These are phyloP conservation scores for Cladobotryum mycophilum DNA, from an alignment of 2,329 filamentous ascomycete species.

Conservation along the genomic window DNA sequence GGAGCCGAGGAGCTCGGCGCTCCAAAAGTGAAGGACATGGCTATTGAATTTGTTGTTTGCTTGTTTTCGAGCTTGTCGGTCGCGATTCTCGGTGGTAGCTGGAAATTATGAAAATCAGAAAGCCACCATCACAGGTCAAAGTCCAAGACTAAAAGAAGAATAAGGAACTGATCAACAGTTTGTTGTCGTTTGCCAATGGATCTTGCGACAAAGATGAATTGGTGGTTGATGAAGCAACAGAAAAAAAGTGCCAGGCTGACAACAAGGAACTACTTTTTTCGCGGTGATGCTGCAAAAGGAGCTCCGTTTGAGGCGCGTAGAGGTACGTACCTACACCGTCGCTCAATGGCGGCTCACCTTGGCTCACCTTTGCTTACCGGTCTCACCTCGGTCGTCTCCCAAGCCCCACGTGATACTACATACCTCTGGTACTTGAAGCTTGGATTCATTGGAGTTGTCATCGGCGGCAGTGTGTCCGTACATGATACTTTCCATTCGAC, in stretches of 20 bases:
- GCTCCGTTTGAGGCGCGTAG: conserved; percentile 6
- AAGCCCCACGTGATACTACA: too few species aligned
- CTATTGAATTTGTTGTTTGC: neutral
- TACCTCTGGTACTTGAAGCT: too few species aligned
- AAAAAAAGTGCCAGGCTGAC: conserved; percentile 3
- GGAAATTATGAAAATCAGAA: conserved; percentile 4
- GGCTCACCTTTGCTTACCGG: too few species aligned
- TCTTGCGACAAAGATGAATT: conserved; percentile 1
- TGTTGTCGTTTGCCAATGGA: neutral
- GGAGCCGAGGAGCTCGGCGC: conserved; percentile 27
- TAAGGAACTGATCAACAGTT: neutral
- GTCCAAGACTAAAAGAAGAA: neutral
- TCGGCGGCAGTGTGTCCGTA: too few species aligned
- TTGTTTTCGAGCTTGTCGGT: conserved; percentile 3
- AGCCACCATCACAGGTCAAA: conserved; percentile 7
- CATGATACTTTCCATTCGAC: too few species aligned
- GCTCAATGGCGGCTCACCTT: neutral
- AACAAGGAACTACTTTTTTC: conserved; percentile 11
- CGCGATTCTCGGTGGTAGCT: conserved; percentile 3
- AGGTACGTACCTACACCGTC: neutral
- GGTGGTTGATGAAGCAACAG: conserved; percentile 1
- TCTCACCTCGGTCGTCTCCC: too few species aligned
- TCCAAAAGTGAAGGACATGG: conserved; percentile 37
- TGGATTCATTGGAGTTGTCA: too few species aligned
- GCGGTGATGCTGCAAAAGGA: conserved; percentile 9